These are phyloP conservation scores for Chrysanthemum makinoi DNA, from an alignment of 129 eudicot species.

Conservation along the genomic window DNA sequence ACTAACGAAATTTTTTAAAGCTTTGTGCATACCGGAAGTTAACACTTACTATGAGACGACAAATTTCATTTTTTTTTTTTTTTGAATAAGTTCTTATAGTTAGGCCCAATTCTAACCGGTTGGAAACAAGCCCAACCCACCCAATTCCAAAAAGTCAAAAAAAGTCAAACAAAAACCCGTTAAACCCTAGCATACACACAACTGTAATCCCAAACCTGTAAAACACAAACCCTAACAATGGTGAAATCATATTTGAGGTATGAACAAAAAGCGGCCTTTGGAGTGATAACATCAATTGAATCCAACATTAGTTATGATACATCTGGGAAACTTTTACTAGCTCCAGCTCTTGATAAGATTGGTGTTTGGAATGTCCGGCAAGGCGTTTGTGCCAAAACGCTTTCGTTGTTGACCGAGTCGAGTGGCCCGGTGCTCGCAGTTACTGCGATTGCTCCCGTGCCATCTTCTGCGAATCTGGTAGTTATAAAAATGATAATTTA, in stretches of 20 bases:
- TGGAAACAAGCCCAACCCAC: conserved; percentile 11
- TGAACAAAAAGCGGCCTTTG: conserved; percentile 74
- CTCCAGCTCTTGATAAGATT: conserved; percentile 87
- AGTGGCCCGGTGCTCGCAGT: conserved; percentile 70
- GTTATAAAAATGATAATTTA: not conserved
- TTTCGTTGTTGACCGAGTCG: conserved; percentile 47
- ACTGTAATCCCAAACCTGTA: not conserved
- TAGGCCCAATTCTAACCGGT: conserved; percentile 9
- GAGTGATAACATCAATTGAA: conserved; percentile 70
- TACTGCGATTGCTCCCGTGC: conserved; percentile 63
- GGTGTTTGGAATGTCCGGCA: conserved; percentile 90
- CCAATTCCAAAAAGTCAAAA: conserved; percentile 15
- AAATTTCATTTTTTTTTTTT: too few relatives aligned
- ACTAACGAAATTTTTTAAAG: too few relatives aligned
- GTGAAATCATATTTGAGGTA: conserved; percentile 89
- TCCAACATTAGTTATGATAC: conserved; percentile 75
- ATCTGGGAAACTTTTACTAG: conserved; percentile 78
- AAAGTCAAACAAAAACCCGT: conserved; percentile 8
- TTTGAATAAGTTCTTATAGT: too few relatives aligned
- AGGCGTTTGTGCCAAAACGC: conserved; percentile 71
- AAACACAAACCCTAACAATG: conserved; percentile 43
- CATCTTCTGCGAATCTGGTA: conserved; percentile 57
- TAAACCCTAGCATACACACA: conserved; percentile 19
- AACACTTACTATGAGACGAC: too few relatives aligned
- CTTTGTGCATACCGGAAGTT: too few relatives aligned